These are phyloP conservation scores for Suillus plorans DNA, from an alignment of 768 basidiomycete genomes.

Conservation along the genomic window DNA sequence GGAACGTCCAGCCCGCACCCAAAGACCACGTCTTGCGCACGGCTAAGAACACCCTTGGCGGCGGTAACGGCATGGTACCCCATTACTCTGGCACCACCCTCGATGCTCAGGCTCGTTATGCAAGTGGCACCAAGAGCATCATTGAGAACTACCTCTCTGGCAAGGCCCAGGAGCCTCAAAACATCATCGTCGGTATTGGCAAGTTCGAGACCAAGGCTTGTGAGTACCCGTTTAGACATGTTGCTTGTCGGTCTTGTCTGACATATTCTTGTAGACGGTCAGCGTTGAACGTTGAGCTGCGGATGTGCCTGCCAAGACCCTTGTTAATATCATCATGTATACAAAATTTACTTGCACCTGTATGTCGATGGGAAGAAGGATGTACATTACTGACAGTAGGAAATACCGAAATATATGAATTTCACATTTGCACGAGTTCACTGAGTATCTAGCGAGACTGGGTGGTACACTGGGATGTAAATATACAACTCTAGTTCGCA, in stretches of 20 bases:
- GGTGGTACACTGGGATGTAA: too few species aligned
- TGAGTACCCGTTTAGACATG: conserved; percentile 20
- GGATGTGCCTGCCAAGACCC: not conserved
- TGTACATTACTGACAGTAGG: not conserved
- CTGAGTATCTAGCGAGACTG: not conserved
- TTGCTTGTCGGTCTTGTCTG: not conserved
- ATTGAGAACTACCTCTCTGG: conserved; percentile 65
- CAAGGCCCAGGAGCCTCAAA: conserved; percentile 70
- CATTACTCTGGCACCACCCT: conserved; percentile 89
- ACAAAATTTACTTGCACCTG: not conserved
- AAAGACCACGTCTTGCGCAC: conserved; percentile 85
- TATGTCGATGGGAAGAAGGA: not conserved
- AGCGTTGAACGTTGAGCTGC: conserved; percentile 8
- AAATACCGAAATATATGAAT: not conserved
- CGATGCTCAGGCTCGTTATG: conserved; percentile 88
- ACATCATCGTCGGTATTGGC: conserved; percentile 78
- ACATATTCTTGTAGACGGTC: conserved; percentile 8
- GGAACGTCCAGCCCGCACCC: conserved; percentile 87
- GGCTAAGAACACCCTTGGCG: conserved; percentile 76
- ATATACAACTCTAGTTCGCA: not conserved
- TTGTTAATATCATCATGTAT: not conserved
- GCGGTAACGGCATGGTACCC: conserved; percentile 88
- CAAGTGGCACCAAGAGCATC: conserved; percentile 66
- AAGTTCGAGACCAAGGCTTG: conserved; percentile 50
- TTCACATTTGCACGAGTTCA: not conserved